Conservation (phyloP, 2,329 filamentous ascomycete genomes). For the Cadophora sp. region DNA sequence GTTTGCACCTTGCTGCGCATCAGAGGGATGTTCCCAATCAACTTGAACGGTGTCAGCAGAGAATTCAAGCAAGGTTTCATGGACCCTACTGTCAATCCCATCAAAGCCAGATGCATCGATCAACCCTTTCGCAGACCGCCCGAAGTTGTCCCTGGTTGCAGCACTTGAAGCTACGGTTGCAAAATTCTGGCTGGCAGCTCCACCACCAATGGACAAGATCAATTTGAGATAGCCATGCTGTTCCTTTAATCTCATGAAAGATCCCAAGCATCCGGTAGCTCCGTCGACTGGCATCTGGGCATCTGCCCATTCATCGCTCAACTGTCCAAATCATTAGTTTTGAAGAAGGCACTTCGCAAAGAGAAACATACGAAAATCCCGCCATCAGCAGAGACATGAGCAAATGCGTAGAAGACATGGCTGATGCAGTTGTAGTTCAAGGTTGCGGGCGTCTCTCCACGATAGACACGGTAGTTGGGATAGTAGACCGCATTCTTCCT, state of each 20-base stretch:
- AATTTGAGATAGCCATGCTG: conserved; percentile 74
- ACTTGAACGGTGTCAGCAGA: conserved; percentile 56
- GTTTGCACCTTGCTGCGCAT: conserved; percentile 70
- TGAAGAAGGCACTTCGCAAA: neutral
- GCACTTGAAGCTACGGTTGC: conserved; percentile 69
- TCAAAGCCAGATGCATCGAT: conserved; percentile 75
- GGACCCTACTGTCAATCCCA: conserved; percentile 74
- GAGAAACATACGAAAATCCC: conserved; percentile 72
- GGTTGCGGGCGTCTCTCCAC: conserved; percentile 73
- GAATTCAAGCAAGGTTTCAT: neutral
- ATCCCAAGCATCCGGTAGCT: conserved; percentile 72
- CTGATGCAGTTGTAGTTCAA: conserved; percentile 80
- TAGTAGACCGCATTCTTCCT: conserved; percentile 83
- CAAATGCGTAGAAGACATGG: conserved; percentile 85
- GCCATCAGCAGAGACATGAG: conserved; percentile 74
- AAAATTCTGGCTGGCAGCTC: conserved; percentile 69
- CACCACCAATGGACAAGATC: conserved; percentile 79
- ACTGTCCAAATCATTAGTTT: conserved; percentile 52
- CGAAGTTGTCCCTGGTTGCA: conserved; percentile 71
- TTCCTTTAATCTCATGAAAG: conserved; percentile 75
- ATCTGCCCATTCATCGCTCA: conserved; percentile 83
- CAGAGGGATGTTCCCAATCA: conserved; percentile 79
- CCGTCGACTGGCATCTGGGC: conserved; percentile 75
- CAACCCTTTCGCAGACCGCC: conserved; percentile 67
- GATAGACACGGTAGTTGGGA: conserved; percentile 79